Base-by-base conservation (phyloP, 2,329 filamentous ascomycete genomes). In the Huntiella omanensis region DNA sequence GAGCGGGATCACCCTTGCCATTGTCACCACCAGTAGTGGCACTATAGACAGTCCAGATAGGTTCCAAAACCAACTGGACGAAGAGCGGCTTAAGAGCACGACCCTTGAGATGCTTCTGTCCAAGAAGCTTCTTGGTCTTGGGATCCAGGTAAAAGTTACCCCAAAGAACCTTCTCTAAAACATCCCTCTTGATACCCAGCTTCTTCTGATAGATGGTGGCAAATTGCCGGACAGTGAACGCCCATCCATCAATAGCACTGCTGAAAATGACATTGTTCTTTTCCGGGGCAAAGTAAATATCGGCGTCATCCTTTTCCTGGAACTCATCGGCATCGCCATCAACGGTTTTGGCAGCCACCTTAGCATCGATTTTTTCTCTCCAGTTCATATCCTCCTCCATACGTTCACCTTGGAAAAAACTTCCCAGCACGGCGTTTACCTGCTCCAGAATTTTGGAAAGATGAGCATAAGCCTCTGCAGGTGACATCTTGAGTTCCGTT, bases 191-290 rank as follows among this genome's bases (percentile, higher is more conserved):
- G 61, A 96, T 92, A 11, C 91, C 88, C 5, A 98, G 72, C 61
- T 98, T 98, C 67, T 87, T 93, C 63, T 96, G 88, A 58, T 96
- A 98, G 22, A 96, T 66, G 34, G 75, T 75, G 13, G 91, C 87
- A 59, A 98, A 98, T 56, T 98, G 91, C 43, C 86, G 76, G 43
- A 94, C 80, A 0, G 91, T 98, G 56, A 98, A 98, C 2, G 91
- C 91, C 91, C 91, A 98, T n/a, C 91, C 91, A 58, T 98, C 91
- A 48, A 94, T 81, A 50, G 91, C 91, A 59, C 88, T 96, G 65
- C 85, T 86, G 60, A 98, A 98, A 52, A 98, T 96, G 60, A 98
- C 91, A 57, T 98, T 98, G 61, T 95, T 95, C 62, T 88, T 93
- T 58, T 98, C 91, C 0, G 91, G 91, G 1, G 91, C 85, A 62